Percentiles rank a stretch among this genome's conserved stretches.
Conservation (phyloP, 2,329 filamentous ascomycete species). For the Passalora sequoiae region DNA sequence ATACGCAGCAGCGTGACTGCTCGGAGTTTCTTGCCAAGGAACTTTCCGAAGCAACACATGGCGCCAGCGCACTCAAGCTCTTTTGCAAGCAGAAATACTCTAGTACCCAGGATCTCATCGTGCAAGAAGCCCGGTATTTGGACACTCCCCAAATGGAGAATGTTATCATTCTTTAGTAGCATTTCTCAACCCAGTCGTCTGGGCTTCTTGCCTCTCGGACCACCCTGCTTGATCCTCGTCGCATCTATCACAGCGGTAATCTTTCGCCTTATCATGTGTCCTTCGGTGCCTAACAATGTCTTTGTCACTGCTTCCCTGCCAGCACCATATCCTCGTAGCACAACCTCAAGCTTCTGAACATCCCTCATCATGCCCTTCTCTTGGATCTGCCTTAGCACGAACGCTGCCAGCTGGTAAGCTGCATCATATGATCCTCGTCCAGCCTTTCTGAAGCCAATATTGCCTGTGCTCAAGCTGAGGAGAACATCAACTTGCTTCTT, state of each 20-base stretch:
- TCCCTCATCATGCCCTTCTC: constrained; percentile 72
- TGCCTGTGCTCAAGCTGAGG: constrained; percentile 74
- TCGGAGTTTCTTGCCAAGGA: too few relatives aligned
- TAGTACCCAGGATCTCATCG: too few relatives aligned
- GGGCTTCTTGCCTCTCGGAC: constrained; percentile 75
- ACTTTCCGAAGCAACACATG: too few relatives aligned
- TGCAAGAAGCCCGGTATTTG: too few relatives aligned
- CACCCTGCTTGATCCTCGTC: constrained; percentile 92
- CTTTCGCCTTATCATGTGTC: constrained; percentile 65
- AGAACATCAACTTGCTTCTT: constrained; percentile 55
- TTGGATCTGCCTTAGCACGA: constrained; percentile 76
- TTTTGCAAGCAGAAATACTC: too few relatives aligned
- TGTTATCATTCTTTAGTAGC: too few relatives aligned
- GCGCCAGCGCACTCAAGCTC: too few relatives aligned
- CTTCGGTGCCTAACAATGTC: constrained; percentile 80
- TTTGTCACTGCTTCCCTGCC: constrained; percentile 88
- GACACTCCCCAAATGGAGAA: too few relatives aligned
- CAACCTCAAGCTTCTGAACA: constrained; percentile 72
- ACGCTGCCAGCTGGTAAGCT: constrained; percentile 81
- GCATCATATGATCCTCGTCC: constrained; percentile 81
- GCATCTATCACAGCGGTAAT: constrained; percentile 77
- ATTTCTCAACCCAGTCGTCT: constrained; percentile 66
- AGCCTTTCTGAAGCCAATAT: constrained; percentile 85
- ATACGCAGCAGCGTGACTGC: too few relatives aligned
- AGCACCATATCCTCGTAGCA: constrained; percentile 76